These are phyloP conservation scores for Arachis hypogaea DNA, from an alignment of 306 rosid species.

Conservation along the genomic window DNA sequence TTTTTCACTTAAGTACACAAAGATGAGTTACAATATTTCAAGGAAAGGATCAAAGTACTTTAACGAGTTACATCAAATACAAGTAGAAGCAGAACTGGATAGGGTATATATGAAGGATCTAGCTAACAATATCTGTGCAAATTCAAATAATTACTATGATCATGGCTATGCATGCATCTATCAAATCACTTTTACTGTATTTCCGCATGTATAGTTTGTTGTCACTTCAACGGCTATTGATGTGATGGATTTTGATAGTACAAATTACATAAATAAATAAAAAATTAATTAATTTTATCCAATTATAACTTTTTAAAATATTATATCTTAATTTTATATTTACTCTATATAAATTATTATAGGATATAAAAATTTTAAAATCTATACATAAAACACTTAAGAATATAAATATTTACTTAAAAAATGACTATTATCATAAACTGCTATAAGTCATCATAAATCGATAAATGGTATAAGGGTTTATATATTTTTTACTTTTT, in stretches of 20 bases:
- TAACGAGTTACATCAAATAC: background rate
- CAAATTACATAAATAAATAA: too few species aligned
- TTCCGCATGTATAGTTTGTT: background rate
- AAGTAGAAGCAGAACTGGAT: background rate
- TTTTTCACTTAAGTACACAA: background rate
- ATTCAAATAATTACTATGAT: background rate
- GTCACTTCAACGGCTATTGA: constrained; percentile 4
- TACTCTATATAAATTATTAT: too few species aligned
- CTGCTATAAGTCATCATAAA: too few species aligned
- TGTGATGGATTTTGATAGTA: background rate
- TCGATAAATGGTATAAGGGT: too few species aligned
- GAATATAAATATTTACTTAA: too few species aligned
- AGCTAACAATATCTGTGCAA: background rate
- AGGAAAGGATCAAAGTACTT: background rate
- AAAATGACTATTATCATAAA: too few species aligned
- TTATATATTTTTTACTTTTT: too few species aligned
- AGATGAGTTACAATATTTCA: background rate
- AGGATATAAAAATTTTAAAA: too few species aligned
- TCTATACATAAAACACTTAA: too few species aligned
- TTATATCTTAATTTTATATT: too few species aligned
- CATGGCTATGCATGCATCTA: constrained; percentile 17
- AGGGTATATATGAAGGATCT: background rate
- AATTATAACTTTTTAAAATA: too few species aligned
- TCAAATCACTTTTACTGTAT: constrained; percentile 27
- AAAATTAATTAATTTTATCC: too few species aligned